Evolutionary conservation across 2,329 filamentous ascomycete genomes (phyloP), one percentile per base, ranked within the genome.

Genomic region (Monosporascus sp.): DNA sequence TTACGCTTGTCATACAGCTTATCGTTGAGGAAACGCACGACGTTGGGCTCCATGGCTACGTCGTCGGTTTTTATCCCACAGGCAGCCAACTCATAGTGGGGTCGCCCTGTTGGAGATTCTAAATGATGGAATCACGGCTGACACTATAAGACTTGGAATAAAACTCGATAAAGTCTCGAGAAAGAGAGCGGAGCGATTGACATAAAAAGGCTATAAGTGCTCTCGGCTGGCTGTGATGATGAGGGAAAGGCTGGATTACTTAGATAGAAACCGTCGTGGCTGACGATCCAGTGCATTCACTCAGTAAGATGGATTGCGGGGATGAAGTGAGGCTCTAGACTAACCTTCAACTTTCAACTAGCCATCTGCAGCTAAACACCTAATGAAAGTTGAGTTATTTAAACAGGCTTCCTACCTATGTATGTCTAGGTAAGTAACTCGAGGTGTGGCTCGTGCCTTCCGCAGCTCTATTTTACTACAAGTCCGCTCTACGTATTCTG

Each of bases 1-100:
- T 99, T 99, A 69, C 95, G 85, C 78, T 95, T 96, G 70, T 99
- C 94, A 72, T 99, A 99, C 68, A 97, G 86, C 82, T 97, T 99
- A 75, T 99, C 94, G 70, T 95, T 96, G 68, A 99, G 80, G 61
- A 92, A 82, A 63, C 93, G 89, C 73, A 95, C 90, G 69, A 97
- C 90, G 68, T 85, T 86, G 66, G 83, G 79, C 77, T 97, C 93
- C 92, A 97, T 97, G 65, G 54, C 66, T 65, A 53, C 41, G 51
- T 52, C 47, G 51, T 52, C 39, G 48, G 49, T 34, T 36, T 36
- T 44, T 51, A 31, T 27, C n/a, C 11, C 39, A 20, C 24, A 46
- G 42, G 22, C 24, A 22, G 8, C 25, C 42, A 45, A 45, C 20
- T 45, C 42, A 45, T 45, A 45, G 42, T 45, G 20, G 42, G 24